phyloP scores from a whole-genome alignment of 1,284 basidiomycete genomes.

The Cutaneotrichosporon sp. region DNA sequence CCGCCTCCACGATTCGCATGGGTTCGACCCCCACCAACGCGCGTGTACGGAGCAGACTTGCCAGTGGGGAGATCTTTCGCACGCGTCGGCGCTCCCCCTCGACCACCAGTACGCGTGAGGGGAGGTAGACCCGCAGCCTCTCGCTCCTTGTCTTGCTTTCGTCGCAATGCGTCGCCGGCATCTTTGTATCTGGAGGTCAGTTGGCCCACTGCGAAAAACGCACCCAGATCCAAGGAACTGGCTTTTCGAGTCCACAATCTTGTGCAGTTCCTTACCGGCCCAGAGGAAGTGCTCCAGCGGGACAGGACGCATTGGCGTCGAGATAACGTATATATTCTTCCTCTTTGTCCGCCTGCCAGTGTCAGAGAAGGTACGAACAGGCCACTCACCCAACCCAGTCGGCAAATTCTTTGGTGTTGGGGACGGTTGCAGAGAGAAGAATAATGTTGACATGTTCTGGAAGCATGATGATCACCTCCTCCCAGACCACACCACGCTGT shows the following conservation, averaged over 20 bases:
- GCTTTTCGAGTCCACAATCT: slow-evolving; percentile 82
- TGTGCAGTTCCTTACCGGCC: slow-evolving; percentile 83
- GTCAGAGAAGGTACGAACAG: neutral
- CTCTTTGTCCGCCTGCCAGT: slow-evolving; percentile 86
- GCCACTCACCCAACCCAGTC: slow-evolving; percentile 93
- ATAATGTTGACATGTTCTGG: slow-evolving; percentile 97
- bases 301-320: slow-evolving; percentile 91
- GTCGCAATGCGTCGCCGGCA: slow-evolving; percentile 76
- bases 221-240: slow-evolving; percentile 73
- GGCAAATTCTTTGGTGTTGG: slow-evolving; percentile 97
- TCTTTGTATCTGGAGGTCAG: slow-evolving; percentile 67
- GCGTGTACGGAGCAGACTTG: slow-evolving; percentile 37
- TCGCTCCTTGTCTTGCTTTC: slow-evolving; percentile 96
- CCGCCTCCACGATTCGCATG: slow-evolving; percentile 45
- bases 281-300: slow-evolving; percentile 97
- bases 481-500: slow-evolving; percentile 95
- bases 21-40: slow-evolving; percentile 36
- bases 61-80: slow-evolving; percentile 43
- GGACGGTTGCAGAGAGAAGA: slow-evolving; percentile 93
- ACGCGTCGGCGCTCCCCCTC: slow-evolving; percentile 58
- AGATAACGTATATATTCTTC: slow-evolving; percentile 99
- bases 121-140: slow-evolving; percentile 86
- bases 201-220: slow-evolving; percentile 12
- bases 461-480: slow-evolving; percentile 99
- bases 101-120: slow-evolving; percentile 70